A percentile compares a stretch with the other conserved stretches of the same genome.
phyloP scores from a whole-genome alignment of 148 eudicot species.

The Cornus controversa region DNA sequence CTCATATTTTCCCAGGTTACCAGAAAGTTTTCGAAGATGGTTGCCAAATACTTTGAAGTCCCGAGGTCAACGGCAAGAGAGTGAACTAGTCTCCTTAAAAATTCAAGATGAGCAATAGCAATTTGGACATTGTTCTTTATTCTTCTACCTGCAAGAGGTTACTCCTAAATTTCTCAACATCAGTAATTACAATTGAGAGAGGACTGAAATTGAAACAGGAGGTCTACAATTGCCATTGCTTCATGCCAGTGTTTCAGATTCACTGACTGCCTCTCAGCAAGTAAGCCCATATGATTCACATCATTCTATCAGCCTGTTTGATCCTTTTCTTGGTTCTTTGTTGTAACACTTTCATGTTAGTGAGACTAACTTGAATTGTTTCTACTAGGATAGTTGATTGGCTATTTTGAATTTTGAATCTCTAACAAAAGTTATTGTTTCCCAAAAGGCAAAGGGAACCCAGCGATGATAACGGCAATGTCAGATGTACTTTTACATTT shows the following conservation, averaged over 20 bases:
- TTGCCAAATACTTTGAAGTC: conserved; percentile 47
- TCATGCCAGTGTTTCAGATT: conserved; percentile 3
- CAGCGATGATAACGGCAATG: neutral
- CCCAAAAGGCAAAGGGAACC: neutral
- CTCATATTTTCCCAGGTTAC: conserved; percentile 43
- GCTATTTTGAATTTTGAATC: neutral
- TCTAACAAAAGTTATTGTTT: neutral
- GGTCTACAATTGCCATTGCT: conserved; percentile 5
- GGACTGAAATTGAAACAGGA: neutral
- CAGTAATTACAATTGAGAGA: neutral
- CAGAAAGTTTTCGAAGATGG: conserved; percentile 71
- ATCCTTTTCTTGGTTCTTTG: neutral
- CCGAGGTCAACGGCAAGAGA: conserved; percentile 68
- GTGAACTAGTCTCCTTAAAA: conserved; percentile 66
- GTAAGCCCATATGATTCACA: neutral
- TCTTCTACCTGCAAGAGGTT: neutral
- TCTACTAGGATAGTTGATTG: neutral
- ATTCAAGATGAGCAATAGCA: conserved; percentile 53
- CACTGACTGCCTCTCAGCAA: neutral
- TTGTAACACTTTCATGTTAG: neutral
- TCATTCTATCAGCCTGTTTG: neutral
- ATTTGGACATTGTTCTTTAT: conserved; percentile 13
- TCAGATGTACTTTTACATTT: too few relatives aligned
- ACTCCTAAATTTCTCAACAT: neutral
- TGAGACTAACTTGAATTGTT: neutral